These are phyloP conservation scores for Oryza glumipatula DNA, from an alignment of 176 grass and related monocot genomes.

Conservation along the genomic window DNA sequence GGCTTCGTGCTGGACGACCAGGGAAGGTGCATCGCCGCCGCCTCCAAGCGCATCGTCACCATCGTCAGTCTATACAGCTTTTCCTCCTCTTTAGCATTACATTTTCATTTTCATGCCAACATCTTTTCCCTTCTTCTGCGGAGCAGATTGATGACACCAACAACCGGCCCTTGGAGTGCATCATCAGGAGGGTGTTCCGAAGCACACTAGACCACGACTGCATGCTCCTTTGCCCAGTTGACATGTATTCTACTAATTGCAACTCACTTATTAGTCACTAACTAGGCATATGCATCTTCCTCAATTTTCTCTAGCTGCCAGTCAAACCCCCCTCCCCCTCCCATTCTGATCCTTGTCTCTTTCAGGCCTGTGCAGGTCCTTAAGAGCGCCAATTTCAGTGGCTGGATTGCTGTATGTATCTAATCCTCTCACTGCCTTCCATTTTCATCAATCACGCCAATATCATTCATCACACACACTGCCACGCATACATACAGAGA, in stretches of 20 bases:
- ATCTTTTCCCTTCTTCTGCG: neutral
- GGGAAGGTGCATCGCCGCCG: constrained; percentile 74
- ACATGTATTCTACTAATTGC: constrained; percentile 48
- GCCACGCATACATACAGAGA: no score
- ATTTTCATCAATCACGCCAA: neutral
- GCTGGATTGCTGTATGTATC: constrained; percentile 75
- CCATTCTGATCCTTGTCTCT: constrained; percentile 24
- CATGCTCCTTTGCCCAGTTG: constrained; percentile 91
- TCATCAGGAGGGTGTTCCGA: constrained; percentile 84
- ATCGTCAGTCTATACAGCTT: constrained; percentile 40
- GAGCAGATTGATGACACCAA: constrained; percentile 78
- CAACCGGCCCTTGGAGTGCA: constrained; percentile 80
- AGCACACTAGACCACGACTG: constrained; percentile 77
- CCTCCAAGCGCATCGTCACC: constrained; percentile 74
- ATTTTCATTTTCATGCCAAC: neutral
- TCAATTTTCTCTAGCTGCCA: no score
- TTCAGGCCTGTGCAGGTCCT: constrained; percentile 88
- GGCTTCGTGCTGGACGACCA: constrained; percentile 82
- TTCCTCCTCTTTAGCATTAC: neutral
- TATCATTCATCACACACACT: neutral
- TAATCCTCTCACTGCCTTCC: neutral
- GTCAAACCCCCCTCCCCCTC: no score
- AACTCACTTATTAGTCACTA: no score
- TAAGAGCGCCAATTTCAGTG: constrained; percentile 92
- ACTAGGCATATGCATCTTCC: no score